Base-by-base conservation (phyloP, 805 yeast species). In the Kluyveromyces wickerhamii region DNA sequence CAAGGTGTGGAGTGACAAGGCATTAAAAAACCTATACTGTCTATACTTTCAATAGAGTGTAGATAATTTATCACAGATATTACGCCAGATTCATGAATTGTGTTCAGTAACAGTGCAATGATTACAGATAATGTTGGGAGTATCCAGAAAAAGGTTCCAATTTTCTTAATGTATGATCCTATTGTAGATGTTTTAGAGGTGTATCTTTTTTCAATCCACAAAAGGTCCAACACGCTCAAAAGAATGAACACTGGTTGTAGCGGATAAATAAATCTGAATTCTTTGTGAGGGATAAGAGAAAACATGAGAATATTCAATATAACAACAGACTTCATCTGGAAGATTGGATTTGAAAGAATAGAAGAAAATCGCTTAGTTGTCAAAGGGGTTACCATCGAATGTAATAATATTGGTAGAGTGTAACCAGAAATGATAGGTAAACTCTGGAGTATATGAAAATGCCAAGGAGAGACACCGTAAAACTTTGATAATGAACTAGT, bases 1-100 rank as follows among this genome's bases (percentile, higher is more conserved):
- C 92, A 83, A 2, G 98, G 99, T 0, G 96, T 89, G 0, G 97
- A 88, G 57, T 92, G 99, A 49, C 99, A 92, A 0, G 99, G 98
- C 52, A 88, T 86, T 11, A 92, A 57, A 46, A 92, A 84, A 0
- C 96, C 95, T 19, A 88, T 60, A 1, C 81, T 67, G 7, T 57
- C 41, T 7, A 73, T 66, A 4, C 52, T 46, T 3, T 59, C 48
- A 21, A 63, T 53, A 15, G 57, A 40, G 26, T 77, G 66, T 15
- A 88, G 48, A 31, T 64, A 66, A 10, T 71, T 58, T 9, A 81
- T 67, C 0, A 87, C 79, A 24, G 71, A 77, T 11, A 88, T 72
- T 13, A 77, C 95, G 1, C 98, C 99, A 13, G 82, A 65, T 60
- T 92, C 98, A 51, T 92, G 89, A 22, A 74, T 59, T n/a, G 66